phyloP scores from a whole-genome alignment of 129 eudicot genomes.

The Cynara cardunculus region DNA sequence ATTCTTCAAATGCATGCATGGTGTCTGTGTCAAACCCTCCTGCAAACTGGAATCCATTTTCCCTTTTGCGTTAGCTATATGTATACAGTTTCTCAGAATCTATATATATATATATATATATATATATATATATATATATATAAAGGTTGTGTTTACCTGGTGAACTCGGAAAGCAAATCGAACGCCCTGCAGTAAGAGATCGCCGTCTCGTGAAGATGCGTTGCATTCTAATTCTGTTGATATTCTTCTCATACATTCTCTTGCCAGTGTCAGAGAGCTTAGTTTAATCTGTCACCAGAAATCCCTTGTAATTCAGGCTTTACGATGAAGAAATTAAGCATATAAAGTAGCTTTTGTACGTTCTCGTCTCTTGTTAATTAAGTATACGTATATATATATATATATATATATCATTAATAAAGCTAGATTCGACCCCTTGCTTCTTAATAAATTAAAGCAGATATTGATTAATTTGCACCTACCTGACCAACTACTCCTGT shows the following conservation, averaged over 20 bases:
- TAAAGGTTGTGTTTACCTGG: slow-evolving; percentile 42
- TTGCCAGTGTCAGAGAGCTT: slow-evolving; percentile 60
- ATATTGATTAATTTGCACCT: slow-evolving; percentile 10
- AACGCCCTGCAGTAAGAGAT: slow-evolving; percentile 71
- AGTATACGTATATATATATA: too few relatives aligned
- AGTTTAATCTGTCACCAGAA: slow-evolving; percentile 53
- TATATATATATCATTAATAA: slow-evolving; percentile 3
- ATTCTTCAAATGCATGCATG: slow-evolving; percentile 65
- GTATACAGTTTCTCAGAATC: too few relatives aligned
- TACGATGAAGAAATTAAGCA: background rate
- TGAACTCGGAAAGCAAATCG: slow-evolving; percentile 86
- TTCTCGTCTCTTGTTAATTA: background rate
- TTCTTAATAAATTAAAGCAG: slow-evolving; percentile 16
- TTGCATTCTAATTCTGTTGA: slow-evolving; percentile 49
- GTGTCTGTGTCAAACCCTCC: slow-evolving; percentile 86
- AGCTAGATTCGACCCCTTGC: slow-evolving; percentile 5
- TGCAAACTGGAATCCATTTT: slow-evolving; percentile 53
- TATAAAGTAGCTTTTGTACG: background rate
- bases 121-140: too few relatives aligned
- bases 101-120: too few relatives aligned
- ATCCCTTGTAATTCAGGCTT: background rate
- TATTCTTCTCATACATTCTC: slow-evolving; percentile 68
- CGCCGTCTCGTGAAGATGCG: slow-evolving; percentile 47
- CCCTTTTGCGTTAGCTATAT: background rate
- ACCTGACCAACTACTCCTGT: slow-evolving; percentile 75